A percentile compares a stretch with the other conserved stretches of the same genome.
Conservation (phyloP, 257 asterid genomes). For the Osmanthus fragrans region DNA sequence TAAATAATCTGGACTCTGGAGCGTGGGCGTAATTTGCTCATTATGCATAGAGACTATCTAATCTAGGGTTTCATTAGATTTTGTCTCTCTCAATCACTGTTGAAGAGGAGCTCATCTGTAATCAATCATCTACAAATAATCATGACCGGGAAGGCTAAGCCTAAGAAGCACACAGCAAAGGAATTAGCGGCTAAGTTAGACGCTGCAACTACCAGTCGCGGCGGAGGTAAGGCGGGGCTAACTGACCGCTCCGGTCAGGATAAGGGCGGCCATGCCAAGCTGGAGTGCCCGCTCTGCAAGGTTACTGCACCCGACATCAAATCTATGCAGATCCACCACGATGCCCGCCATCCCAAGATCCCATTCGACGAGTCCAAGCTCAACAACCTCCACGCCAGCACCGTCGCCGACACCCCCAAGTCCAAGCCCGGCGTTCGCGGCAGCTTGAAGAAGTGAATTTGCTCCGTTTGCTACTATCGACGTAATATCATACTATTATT, state of each 20-base stretch:
- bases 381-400: slow-evolving; percentile 56
- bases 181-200: slow-evolving; percentile 69
- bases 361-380: slow-evolving; percentile 74
- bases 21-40: not conserved
- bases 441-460: slow-evolving; percentile 66
- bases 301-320: slow-evolving; percentile 79
- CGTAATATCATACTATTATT: not conserved
- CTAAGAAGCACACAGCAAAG: slow-evolving; percentile 94
- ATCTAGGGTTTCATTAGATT: not conserved
- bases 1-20: not conserved
- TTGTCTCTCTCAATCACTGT: not conserved
- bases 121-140: not conserved
- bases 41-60: not conserved
- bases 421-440: slow-evolving; percentile 85
- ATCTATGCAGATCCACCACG: slow-evolving; percentile 92
- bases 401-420: slow-evolving; percentile 45
- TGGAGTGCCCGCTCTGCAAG: slow-evolving; percentile 86
- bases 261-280: slow-evolving; percentile 89
- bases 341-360: slow-evolving; percentile 76
- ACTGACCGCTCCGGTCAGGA: slow-evolving; percentile 66
- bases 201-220: slow-evolving; percentile 83
- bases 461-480: not conserved
- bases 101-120: not conserved
- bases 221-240: slow-evolving; percentile 83
- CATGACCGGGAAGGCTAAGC: slow-evolving; percentile 95